A percentile compares a stretch with the other conserved stretches of the same genome.
Evolutionary conservation across 78 protist genomes (phyloP).

Genomic region (Dictyostelium capitatum): DNA sequence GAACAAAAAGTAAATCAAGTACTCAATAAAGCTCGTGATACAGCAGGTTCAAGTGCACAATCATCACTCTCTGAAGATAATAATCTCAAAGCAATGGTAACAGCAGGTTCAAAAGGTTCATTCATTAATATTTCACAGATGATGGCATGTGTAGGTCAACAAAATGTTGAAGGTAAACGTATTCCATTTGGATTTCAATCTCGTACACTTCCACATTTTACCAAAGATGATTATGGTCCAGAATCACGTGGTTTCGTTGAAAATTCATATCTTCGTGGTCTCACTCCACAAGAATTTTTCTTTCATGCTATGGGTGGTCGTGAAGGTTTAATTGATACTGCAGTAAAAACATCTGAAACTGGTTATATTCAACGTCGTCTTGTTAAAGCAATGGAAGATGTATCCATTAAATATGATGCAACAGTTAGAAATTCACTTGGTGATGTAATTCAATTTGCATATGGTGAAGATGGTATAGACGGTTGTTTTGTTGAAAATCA

Average conservation of each 20-base stretch:
- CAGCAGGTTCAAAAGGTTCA: conserved; percentile 99
- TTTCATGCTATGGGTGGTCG: conserved; percentile 99
- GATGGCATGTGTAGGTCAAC: conserved; percentile 99
- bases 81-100: conserved; percentile 96
- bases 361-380: conserved; percentile 99
- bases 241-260: conserved; percentile 98
- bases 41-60: conserved; percentile 90
- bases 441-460: conserved; percentile 93
- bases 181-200: conserved; percentile 97
- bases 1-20: conserved; percentile 96
- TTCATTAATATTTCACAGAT: conserved; percentile 99
- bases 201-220: conserved; percentile 99
- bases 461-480: conserved; percentile 99
- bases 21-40: conserved; percentile 96
- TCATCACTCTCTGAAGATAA: conserved; percentile 83
- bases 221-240: conserved; percentile 96
- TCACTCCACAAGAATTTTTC: conserved; percentile 98
- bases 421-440: conserved; percentile 98
- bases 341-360: conserved; percentile 99
- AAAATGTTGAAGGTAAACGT: conserved; percentile 99
- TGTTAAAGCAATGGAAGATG: conserved; percentile 89
- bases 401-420: conserved; percentile 83
- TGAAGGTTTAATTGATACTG: conserved; percentile 99
- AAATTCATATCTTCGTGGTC: conserved; percentile 97
- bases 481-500: conserved; percentile 89